Conservation (phyloP, 345 rosid species). For the Syzygium grande region DNA sequence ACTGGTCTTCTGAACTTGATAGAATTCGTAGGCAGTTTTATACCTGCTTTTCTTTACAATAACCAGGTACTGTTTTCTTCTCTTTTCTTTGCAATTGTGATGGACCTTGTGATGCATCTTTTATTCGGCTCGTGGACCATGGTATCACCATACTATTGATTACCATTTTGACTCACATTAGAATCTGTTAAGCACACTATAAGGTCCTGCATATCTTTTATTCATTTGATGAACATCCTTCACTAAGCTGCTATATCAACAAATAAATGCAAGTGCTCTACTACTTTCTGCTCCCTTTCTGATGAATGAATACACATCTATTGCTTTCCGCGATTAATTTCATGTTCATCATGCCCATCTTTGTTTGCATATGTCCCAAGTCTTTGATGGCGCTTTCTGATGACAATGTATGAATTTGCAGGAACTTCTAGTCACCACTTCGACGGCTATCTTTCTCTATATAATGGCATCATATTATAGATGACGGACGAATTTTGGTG, state of each 20-base stretch:
- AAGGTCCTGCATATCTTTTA: neutral
- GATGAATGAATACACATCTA: neutral
- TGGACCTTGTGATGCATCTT: neutral
- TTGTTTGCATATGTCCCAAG: neutral
- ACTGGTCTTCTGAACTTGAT: slow-evolving; percentile 72
- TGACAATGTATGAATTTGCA: neutral
- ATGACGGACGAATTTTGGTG: neutral
- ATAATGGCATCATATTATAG: slow-evolving; percentile 5
- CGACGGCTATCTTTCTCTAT: slow-evolving; percentile 10
- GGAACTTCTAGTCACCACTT: slow-evolving; percentile 18
- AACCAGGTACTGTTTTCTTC: slow-evolving; percentile 54
- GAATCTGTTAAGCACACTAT: neutral
- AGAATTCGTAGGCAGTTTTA: slow-evolving; percentile 47
- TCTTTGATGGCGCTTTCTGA: neutral
- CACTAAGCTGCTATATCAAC: neutral
- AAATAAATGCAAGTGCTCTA: neutral
- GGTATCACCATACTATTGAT: neutral
- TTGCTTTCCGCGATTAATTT: neutral
- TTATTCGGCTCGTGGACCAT: neutral
- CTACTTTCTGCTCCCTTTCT: neutral
- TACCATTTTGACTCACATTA: neutral
- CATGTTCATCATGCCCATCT: neutral
- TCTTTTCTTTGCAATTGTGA: neutral
- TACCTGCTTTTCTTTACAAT: slow-evolving; percentile 66
- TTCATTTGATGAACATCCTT: neutral